Conservation (phyloP, 192 early-diverging fungal genomes). For the Umbelopsis ramanniana region DNA sequence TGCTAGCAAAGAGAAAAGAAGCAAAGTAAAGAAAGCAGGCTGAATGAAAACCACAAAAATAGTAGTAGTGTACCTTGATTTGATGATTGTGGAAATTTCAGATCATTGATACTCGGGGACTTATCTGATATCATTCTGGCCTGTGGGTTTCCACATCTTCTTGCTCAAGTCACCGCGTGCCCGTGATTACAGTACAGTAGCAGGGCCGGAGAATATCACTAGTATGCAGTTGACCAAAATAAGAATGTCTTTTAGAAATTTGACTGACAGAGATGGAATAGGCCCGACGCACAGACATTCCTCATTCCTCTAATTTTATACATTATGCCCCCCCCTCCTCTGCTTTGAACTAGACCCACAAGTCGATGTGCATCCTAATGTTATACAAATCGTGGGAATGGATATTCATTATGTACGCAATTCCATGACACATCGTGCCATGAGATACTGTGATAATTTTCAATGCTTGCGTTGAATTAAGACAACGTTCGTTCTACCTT, state of each 20-base stretch:
- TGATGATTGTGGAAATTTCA: background rate
- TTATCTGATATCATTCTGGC: background rate
- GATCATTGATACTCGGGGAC: background rate
- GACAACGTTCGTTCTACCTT: background rate
- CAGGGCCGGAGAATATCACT: conserved; percentile 4
- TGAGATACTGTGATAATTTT: no score
- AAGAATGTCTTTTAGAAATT: conserved; percentile 22
- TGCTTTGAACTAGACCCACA: no score
- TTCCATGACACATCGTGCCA: no score
- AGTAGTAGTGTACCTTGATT: background rate
- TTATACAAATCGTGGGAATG: no score
- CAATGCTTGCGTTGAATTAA: no score
- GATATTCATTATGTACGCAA: no score
- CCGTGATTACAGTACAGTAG: background rate
- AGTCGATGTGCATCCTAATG: no score
- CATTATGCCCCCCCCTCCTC: background rate
- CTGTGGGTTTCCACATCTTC: background rate
- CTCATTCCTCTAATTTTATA: background rate
- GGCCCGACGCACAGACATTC: conserved; percentile 14
- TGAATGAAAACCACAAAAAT: background rate
- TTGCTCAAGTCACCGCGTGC: background rate
- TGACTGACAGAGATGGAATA: conserved; percentile 7
- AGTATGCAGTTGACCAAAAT: conserved; percentile 12
- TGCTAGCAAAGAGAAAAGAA: background rate
- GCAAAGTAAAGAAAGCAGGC: background rate